Percentiles rank a stretch among this genome's conserved stretches.
Conservation (phyloP, 805 yeast genomes). For the Brettanomyces nanus region DNA sequence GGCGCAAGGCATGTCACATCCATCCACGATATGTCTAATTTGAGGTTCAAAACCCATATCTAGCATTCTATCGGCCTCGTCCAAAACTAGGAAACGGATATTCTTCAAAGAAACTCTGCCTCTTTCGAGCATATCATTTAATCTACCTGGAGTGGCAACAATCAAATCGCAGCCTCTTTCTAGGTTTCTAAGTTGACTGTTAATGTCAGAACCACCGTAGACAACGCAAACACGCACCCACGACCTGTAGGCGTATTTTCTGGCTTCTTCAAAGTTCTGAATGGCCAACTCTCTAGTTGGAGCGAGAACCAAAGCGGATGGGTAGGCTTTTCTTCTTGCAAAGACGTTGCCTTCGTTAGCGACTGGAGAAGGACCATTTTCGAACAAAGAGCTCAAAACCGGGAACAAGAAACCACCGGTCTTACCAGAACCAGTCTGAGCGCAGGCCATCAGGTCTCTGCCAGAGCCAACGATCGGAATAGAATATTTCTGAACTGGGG, state of each 20-base stretch:
- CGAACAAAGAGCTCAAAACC: constrained; percentile 83
- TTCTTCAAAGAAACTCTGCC: constrained; percentile 84
- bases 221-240: constrained; percentile 97
- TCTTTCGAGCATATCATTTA: constrained; percentile 91
- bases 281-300: constrained; percentile 99
- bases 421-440: constrained; percentile 99
- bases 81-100: constrained; percentile 89
- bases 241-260: constrained; percentile 92
- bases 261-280: constrained; percentile 93
- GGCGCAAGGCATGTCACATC: constrained; percentile 94
- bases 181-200: constrained; percentile 77
- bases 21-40: constrained; percentile 96
- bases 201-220: constrained; percentile 97
- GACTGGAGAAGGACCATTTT: constrained; percentile 71
- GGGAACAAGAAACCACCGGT: constrained; percentile 99
- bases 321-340: constrained; percentile 74
- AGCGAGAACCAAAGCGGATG: constrained; percentile 92
- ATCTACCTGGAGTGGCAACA: constrained; percentile 99
- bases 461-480: constrained; percentile 65
- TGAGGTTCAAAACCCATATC: constrained; percentile 99
- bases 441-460: constrained; percentile 87
- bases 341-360: constrained; percentile 36
- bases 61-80: constrained; percentile 99
- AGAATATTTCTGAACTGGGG: constrained; percentile 91
- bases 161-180: constrained; percentile 91